phyloP scores from a whole-genome alignment of 1,139 yeast genomes.

The Debaryomyces robertsiae region DNA sequence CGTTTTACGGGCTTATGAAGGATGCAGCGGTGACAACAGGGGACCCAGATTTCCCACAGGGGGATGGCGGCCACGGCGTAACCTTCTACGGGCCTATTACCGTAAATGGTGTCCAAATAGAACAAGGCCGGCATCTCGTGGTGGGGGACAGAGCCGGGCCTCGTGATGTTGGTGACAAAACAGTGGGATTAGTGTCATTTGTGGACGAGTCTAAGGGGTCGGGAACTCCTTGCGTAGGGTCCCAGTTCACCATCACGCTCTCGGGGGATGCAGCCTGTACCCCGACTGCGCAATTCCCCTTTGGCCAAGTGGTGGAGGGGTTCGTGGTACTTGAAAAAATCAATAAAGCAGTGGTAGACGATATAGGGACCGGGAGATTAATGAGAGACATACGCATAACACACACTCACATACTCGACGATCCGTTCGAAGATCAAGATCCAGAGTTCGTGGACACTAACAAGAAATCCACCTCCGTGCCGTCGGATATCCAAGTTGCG shows the following conservation, averaged over 20 bases:
- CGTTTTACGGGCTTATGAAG: slow-evolving; percentile 45
- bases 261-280: slow-evolving; percentile 17
- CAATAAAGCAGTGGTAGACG: slow-evolving; percentile 42
- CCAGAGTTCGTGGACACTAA: slow-evolving; percentile 10
- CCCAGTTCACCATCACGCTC: slow-evolving; percentile 33
- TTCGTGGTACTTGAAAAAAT: slow-evolving; percentile 47
- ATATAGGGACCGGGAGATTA: slow-evolving; percentile 31
- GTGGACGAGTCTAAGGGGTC: slow-evolving; percentile 19
- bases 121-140: slow-evolving; percentile 8
- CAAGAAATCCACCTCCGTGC: slow-evolving; percentile 8
- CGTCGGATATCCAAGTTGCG: slow-evolving; percentile 16
- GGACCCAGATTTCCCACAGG: slow-evolving; percentile 47
- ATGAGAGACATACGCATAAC: slow-evolving; percentile 54
- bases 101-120: slow-evolving; percentile 3
- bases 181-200: slow-evolving; percentile 38
- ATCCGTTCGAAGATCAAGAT: slow-evolving; percentile 54
- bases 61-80: slow-evolving; percentile 26
- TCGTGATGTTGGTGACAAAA: slow-evolving; percentile 1
- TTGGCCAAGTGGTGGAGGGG: slow-evolving; percentile 60
- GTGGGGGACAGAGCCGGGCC: background rate
- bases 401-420: slow-evolving; percentile 52
- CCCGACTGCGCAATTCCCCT: slow-evolving; percentile 18
- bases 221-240: slow-evolving; percentile 19
- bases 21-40: slow-evolving; percentile 48
- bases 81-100: slow-evolving; percentile 13